phyloP scores from a whole-genome alignment of 768 basidiomycete species.

The Leccinum fibrillosum region DNA sequence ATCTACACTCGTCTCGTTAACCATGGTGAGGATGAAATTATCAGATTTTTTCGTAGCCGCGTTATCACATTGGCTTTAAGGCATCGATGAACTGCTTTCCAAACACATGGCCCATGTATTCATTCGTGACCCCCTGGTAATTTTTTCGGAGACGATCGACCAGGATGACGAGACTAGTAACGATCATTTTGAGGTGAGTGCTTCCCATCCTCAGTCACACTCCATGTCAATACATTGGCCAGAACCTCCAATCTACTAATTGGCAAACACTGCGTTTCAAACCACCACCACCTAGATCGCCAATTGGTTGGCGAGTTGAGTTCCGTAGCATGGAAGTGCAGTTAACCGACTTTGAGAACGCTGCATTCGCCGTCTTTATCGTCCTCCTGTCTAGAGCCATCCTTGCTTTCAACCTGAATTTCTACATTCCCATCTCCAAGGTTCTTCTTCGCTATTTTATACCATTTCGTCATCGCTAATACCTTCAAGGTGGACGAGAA shows the following conservation, averaged over 20 bases:
- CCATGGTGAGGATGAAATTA: slow-evolving; percentile 51
- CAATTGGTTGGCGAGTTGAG: slow-evolving; percentile 97
- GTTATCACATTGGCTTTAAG: slow-evolving; percentile 36
- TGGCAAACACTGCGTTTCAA: slow-evolving; percentile 99
- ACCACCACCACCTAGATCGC: slow-evolving; percentile 89
- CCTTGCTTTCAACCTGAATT: slow-evolving; percentile 84
- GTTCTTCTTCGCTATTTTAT: slow-evolving; percentile 34
- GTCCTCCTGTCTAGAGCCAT: slow-evolving; percentile 94
- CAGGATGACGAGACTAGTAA: slow-evolving; percentile 85
- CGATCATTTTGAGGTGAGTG: slow-evolving; percentile 91
- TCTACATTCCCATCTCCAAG: slow-evolving; percentile 97
- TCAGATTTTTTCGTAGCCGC: neutral
- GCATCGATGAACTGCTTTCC: slow-evolving; percentile 81
- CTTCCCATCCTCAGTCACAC: neutral
- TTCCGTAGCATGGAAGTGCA: slow-evolving; percentile 99
- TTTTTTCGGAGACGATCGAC: slow-evolving; percentile 91
- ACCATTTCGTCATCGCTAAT: neutral
- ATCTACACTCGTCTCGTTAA: slow-evolving; percentile 71
- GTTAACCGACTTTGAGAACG: slow-evolving; percentile 98
- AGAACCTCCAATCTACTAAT: slow-evolving; percentile 99
- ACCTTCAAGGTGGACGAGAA: slow-evolving; percentile 86
- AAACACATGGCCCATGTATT: slow-evolving; percentile 95
- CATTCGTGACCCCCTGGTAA: slow-evolving; percentile 94
- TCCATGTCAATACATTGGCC: slow-evolving; percentile 4
- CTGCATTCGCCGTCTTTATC: slow-evolving; percentile 92